A percentile compares a stretch with the other conserved stretches of the same genome.
Conservation (phyloP, 345 rosid species). For the Sisymbrium altissimum region DNA sequence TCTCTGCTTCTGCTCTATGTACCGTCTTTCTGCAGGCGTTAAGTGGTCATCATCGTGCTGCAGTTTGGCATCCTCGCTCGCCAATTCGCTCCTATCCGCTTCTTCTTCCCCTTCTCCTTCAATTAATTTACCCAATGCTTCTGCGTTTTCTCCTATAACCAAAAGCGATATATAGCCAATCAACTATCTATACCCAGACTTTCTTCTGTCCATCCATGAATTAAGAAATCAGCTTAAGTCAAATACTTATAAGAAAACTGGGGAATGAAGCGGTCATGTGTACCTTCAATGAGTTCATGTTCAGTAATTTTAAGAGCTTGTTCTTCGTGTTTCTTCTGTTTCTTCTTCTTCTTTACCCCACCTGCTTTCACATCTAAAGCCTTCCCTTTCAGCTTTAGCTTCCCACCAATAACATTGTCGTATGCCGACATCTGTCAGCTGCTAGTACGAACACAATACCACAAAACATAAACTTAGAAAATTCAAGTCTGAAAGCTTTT, state of each 20-base stretch:
- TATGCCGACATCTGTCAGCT: slow-evolving; percentile 60
- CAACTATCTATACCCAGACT: neutral
- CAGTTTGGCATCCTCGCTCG: slow-evolving; percentile 44
- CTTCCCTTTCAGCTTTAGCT: slow-evolving; percentile 91
- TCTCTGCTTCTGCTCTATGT: slow-evolving; percentile 69
- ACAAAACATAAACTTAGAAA: neutral
- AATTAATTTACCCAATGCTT: slow-evolving; percentile 20
- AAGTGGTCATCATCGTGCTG: slow-evolving; percentile 44
- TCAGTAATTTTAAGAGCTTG: slow-evolving; percentile 37
- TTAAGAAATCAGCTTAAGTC: neutral
- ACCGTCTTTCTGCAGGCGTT: slow-evolving; percentile 66
- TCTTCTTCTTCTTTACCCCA: slow-evolving; percentile 79
- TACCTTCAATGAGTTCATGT: slow-evolving; percentile 51
- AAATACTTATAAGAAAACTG: neutral
- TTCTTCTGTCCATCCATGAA: neutral
- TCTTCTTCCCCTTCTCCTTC: slow-evolving; percentile 40
- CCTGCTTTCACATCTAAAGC: slow-evolving; percentile 91
- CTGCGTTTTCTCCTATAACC: slow-evolving; percentile 37
- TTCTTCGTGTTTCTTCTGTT: slow-evolving; percentile 51
- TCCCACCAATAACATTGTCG: slow-evolving; percentile 76
- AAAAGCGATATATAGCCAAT: neutral
- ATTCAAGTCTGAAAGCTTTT: too few relatives aligned
- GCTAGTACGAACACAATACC: slow-evolving; percentile 12
- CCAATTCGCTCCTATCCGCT: slow-evolving; percentile 35
- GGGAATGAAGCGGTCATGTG: neutral